These are phyloP conservation scores for Xylaria sp. DNA, from an alignment of 2,329 filamentous ascomycete genomes.

Conservation along the genomic window DNA sequence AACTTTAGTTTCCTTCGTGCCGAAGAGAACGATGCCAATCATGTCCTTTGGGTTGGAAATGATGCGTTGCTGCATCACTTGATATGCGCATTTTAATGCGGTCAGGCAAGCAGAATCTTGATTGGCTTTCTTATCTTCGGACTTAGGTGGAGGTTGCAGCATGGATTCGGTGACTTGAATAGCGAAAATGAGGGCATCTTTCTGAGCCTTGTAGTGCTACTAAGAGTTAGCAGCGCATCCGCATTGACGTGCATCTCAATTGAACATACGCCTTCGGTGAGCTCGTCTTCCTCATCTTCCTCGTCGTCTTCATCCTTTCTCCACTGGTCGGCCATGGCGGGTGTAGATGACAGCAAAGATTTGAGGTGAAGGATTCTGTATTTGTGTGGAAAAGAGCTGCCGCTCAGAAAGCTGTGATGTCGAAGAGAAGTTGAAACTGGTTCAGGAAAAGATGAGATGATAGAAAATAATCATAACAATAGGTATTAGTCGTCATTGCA, in stretches of 20 bases:
- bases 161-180: constrained; percentile 93
- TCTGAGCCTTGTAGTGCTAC: constrained; percentile 88
- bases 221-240: constrained; percentile 25
- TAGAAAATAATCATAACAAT: neutral
- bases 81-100: constrained; percentile 91
- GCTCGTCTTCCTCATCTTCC: constrained; percentile 72
- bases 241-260: constrained; percentile 4
- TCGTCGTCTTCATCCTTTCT: constrained; percentile 73
- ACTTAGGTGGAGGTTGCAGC: constrained; percentile 73
- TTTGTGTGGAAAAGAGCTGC: neutral
- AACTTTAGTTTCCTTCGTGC: constrained; percentile 65
- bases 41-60: constrained; percentile 96
- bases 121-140: constrained; percentile 78
- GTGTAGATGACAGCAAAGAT: constrained; percentile 2
- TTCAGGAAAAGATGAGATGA: neutral
- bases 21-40: constrained; percentile 95
- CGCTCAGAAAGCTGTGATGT: neutral
- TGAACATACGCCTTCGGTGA: constrained; percentile 68
- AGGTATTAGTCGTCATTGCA: constrained; percentile 2
- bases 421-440: neutral
- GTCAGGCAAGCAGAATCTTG: constrained; percentile 82
- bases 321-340: constrained; percentile 44
- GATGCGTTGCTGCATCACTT: constrained; percentile 97
- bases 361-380: neutral
- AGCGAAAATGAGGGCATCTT: constrained; percentile 97